A percentile compares a stretch with the other conserved stretches of the same genome.
phyloP scores from a whole-genome alignment of 805 yeast genomes.

The Yarrowia sp. region DNA sequence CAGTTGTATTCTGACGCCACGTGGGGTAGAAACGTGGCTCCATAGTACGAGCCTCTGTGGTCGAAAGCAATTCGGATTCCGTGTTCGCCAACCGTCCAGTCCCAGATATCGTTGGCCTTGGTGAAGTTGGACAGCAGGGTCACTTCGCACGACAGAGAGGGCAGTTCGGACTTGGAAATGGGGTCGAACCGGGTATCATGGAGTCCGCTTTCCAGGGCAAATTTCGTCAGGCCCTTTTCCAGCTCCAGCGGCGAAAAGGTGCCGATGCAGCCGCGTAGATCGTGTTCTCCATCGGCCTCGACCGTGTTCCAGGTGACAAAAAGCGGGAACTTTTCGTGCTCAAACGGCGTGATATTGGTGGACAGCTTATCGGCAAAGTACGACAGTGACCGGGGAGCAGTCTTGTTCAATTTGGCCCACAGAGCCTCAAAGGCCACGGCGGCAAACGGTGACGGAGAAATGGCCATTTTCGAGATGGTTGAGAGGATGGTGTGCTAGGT shows the following conservation, averaged over 20 bases:
- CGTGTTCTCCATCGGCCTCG: constrained; percentile 32
- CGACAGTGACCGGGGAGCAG: constrained; percentile 25
- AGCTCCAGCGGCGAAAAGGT: constrained; percentile 62
- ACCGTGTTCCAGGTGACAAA: constrained; percentile 79
- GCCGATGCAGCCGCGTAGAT: constrained; percentile 89
- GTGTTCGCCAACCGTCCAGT: constrained; percentile 81
- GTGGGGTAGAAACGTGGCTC: constrained; percentile 86
- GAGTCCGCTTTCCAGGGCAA: constrained; percentile 57
- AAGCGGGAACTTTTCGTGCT: constrained; percentile 49
- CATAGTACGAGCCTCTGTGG: constrained; percentile 41
- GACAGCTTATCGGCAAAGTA: constrained; percentile 26
- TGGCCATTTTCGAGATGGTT: not conserved
- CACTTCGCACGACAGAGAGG: constrained; percentile 51
- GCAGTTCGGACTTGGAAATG: constrained; percentile 53
- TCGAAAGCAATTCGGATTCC: constrained; percentile 66
- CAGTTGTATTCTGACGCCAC: constrained; percentile 88
- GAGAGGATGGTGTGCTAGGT: not conserved
- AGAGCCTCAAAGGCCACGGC: constrained; percentile 44
- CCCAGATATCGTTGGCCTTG: constrained; percentile 48
- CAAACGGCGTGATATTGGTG: not conserved
- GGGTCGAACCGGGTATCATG: constrained; percentile 78
- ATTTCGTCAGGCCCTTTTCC: constrained; percentile 57
- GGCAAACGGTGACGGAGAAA: constrained; percentile 35
- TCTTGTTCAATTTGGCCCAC: constrained; percentile 34
- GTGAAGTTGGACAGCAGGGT: constrained; percentile 63